Evolutionary conservation across 495 filamentous ascomycete genomes (phyloP), one percentile per base, ranked within the genome.

Genomic region (Barbatosphaeria neglecta): DNA sequence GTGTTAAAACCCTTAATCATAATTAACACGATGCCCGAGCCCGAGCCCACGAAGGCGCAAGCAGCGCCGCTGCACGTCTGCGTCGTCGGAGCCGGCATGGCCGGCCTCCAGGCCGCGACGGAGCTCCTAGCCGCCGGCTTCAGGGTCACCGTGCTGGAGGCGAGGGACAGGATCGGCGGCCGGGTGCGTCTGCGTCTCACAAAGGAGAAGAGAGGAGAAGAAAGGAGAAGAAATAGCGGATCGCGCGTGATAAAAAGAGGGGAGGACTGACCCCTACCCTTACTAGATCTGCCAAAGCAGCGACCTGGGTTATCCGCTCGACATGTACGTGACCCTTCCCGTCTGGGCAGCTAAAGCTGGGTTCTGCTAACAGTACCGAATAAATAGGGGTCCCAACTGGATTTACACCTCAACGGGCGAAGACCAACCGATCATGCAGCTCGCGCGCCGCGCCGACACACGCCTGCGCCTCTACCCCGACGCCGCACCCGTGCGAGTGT

Each of bases 111-210:
- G 53, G 86, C 83, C 51, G 83, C 84, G 4, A 78, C 85, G 50
- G 70, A 85, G 22, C 70, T 89, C 8, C 53, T 80, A 10, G 72
- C 83, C 48, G 75, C 80, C 54, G 85, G 84, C 8, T 75, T 76
- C 19, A 65, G 70, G 39, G 83, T 88, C 45, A 84, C 82, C 2
- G 78, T 88, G 22, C 65, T 87, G 22, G 85, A 90, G 60, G 85
- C 75, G 7, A 69, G 84, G 49, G 63, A 84, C 63, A 66, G 85
- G 35, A 61, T 86, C 50, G 85, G 85, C 20, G 85, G 85, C 6
- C 70, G 85, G 46, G 76, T 86, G 66, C 57, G 50, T n/a, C 1
- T n/a, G 31, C 50, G 54, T 44, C 38, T 24, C 39, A 2, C 22
- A 3, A 22, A 4, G 11, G 4, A 22, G 19, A 18, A 41, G n/a